phyloP scores from a whole-genome alignment of 78 protist genomes.

The Cavenderia fasciculata region DNA sequence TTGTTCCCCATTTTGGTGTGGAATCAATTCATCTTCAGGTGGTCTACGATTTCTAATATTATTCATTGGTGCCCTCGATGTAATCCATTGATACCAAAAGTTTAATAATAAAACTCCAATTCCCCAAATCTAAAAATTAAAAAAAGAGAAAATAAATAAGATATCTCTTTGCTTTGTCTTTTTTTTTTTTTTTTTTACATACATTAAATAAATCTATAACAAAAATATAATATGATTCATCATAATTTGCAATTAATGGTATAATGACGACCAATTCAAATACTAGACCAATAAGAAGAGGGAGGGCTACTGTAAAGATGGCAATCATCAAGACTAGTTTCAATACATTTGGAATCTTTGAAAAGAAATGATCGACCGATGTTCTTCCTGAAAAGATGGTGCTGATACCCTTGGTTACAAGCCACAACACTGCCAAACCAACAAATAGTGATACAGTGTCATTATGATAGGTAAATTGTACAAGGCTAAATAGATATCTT shows the following conservation, averaged over 20 bases:
- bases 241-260: conserved; percentile 34
- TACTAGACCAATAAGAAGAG: conserved; percentile 31
- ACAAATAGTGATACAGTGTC: conserved; percentile 26
- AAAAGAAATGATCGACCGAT: not conserved
- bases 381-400: not conserved
- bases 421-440: conserved; percentile 9
- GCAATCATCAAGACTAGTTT: not conserved
- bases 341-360: not conserved
- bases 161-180: not conserved
- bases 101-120: conserved; percentile 25
- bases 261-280: conserved; percentile 41
- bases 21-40: conserved; percentile 30
- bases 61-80: not conserved
- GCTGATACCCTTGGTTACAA: not conserved
- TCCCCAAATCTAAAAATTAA: conserved; percentile 41
- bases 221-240: conserved; percentile 46
- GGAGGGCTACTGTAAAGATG: conserved; percentile 11
- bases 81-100: conserved; percentile 61
- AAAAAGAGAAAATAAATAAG: not conserved
- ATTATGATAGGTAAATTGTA: not conserved
- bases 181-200: too few species aligned
- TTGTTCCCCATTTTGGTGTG: not conserved
- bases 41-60: conserved; percentile 27
- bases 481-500: not conserved
- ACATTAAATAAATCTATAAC: not conserved